Evolutionary conservation across 371 early-diverging fungal species (phyloP), one percentile per base, ranked within the genome.

Genomic region (Synchytrium microbalum): DNA sequence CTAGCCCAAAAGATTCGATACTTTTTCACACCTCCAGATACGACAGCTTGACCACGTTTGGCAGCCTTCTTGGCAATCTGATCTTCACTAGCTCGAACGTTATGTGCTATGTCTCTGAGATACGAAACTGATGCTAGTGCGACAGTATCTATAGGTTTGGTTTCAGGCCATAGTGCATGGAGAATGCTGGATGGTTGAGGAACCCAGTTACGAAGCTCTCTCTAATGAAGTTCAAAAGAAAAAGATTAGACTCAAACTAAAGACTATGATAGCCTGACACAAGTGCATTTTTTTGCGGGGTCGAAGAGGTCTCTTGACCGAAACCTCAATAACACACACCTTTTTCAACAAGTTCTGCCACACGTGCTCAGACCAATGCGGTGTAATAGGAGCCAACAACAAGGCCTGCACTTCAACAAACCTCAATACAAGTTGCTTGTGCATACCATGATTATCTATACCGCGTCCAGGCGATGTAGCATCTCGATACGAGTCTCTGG

Each of bases 281-380:
- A 31, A 60, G 27, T 13, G 16, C 64, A 68, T 28, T 26, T 13
- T 23, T 53, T n/a, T n/a, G n/a, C n/a, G n/a, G n/a, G n/a, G n/a
- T n/a, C n/a, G n/a, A n/a, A n/a, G n/a, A n/a, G 55, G 2, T 55
- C 52, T 26, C 14, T 25, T 38, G 58, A 14, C 58, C 56, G 16
- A 29, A 16, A 16, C 56, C 54, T 56, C 26, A 14, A n/a, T 3
- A 56, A 61, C 1, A 25, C 65, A 54, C 66, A 77, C 75, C 78
- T 95, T 91, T 69, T 85, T 79, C 67, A 96, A 74, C 55, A 95
- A 33, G 5, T 79, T 76, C 24, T 70, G 68, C 93, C 93, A 98
- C 53, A 97, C 72, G 71, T 93, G 79, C 73, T 98, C 97, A 59
- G 89, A 80, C 88, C 90, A 95, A 78, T 97, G 97, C 29, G 97